Base-by-base conservation (phyloP, 2,329 filamentous ascomycete species). In the Plenodomus biglobosus region DNA sequence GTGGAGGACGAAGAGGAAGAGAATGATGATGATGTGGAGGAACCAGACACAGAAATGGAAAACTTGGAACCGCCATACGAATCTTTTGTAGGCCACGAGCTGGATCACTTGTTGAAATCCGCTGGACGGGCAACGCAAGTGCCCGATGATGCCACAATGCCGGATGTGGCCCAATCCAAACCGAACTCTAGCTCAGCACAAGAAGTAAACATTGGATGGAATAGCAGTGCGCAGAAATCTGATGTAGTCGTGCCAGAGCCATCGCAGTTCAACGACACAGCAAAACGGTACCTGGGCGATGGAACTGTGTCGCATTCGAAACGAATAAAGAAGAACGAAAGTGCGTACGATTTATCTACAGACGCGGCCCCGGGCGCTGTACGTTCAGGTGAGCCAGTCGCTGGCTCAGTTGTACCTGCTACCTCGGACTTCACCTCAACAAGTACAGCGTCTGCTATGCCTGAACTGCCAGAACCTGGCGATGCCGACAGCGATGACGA, bases 21-120 rank as follows among this genome's bases (percentile, higher is more conserved):
- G 8, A 47, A 56, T 1, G 50, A 52, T 11, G 47, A 52, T 8
- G 46, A 52, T 5, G 52, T 37, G 8, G 20, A 84, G 81, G 58
- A 81, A 85, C n/a, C 86, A 56, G 50, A 42, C 15, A 40, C 48
- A 32, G 38, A 43, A 7, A 27, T 38, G 13, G 36, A 38, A 15
- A 34, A 37, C 6, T 13, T 13, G 16, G 40, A 40, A n/a, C 42
- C 43, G n/a, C 51, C 30, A 3, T 1, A 83, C 82, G 37, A 87
- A 55, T 52, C 80, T 58, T 50, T 74, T 78, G 10, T 64, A 24
- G 63, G 63, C 18, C 49, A 68, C 43, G 64, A 69, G 32, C 46
- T 66, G 8, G 63, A 68, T 16, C 40, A 52, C 2, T 32, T 65
- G 6, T 20, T 69, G 22, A 50, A 62, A 21, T 55, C 60, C 3